phyloP scores from a whole-genome alignment of 73 alveolate species.

The Uronychia setigera region DNA sequence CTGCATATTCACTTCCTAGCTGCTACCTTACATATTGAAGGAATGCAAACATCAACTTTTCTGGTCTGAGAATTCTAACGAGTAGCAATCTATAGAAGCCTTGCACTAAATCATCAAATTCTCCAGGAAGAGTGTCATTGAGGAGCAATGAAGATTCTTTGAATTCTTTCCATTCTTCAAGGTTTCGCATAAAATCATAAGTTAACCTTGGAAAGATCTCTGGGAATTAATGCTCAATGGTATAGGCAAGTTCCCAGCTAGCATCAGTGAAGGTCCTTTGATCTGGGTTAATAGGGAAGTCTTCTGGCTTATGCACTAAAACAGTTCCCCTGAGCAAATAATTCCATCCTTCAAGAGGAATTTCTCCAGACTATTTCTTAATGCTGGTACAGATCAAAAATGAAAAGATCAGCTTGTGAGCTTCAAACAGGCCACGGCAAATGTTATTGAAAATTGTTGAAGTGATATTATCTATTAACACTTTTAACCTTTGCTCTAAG shows the following conservation, averaged over 20 bases:
- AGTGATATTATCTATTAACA: conserved; percentile 88
- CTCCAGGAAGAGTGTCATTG: conserved; percentile 35
- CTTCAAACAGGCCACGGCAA: conserved; percentile 99
- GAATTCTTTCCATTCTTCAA: conserved; percentile 80
- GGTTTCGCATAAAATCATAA: conserved; percentile 50
- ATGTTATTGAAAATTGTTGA: conserved; percentile 93
- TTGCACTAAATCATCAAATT: conserved; percentile 16
- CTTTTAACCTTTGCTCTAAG: conserved; percentile 91
- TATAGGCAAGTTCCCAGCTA: conserved; percentile 92
- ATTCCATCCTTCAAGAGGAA: conserved; percentile 51
- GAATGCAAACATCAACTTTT: conserved; percentile 79
- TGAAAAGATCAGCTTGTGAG: conserved; percentile 96
- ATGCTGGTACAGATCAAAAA: conserved; percentile 96
- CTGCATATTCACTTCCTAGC: conserved; percentile 33
- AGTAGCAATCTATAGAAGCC: conserved; percentile 66
- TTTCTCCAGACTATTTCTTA: conserved; percentile 79
- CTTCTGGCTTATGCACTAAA: conserved; percentile 79
- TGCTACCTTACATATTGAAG: conserved; percentile 39
- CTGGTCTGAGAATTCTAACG: conserved; percentile 90
- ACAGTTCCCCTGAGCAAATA: conserved; percentile 94
- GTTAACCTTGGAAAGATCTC: conserved; percentile 79
- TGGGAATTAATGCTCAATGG: conserved; percentile 69
- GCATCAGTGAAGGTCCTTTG: conserved; percentile 69
- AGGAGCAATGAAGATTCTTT: conserved; percentile 13
- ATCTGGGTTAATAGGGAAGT: conserved; percentile 93